Percentiles rank a stretch among this genome's conserved stretches.
phyloP scores from a whole-genome alignment of 441 rosid species.

The Aleurites moluccanus region DNA sequence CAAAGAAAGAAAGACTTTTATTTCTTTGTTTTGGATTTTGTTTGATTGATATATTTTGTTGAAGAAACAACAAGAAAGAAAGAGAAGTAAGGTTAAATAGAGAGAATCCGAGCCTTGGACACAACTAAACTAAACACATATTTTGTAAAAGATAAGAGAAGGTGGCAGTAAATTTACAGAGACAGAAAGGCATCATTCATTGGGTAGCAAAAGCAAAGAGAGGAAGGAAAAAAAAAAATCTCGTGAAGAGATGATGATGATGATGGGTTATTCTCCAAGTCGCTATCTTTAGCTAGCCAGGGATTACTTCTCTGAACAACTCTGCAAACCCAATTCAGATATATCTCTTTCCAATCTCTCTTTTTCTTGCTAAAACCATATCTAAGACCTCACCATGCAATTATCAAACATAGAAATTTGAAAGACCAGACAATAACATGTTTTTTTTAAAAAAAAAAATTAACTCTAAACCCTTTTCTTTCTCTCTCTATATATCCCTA shows the following conservation, averaged over 20 bases:
- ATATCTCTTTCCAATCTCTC: constrained; percentile 31
- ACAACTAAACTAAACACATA: constrained; percentile 31
- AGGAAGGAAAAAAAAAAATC: constrained; percentile 21
- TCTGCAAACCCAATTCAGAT: constrained; percentile 40
- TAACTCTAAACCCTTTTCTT: constrained; percentile 28
- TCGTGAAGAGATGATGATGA: constrained; percentile 56
- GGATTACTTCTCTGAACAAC: constrained; percentile 54
- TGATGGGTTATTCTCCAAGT: constrained; percentile 75
- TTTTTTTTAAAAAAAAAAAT: too few species aligned
- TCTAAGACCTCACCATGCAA: constrained; percentile 42
- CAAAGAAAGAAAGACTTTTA: neutral
- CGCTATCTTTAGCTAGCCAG: constrained; percentile 47
- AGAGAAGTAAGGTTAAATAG: neutral
- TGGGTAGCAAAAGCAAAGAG: constrained; percentile 44
- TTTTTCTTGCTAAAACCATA: constrained; percentile 18
- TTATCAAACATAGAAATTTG: constrained; percentile 28
- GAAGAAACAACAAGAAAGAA: constrained; percentile 24
- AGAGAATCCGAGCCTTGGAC: constrained; percentile 39
- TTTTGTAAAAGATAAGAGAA: constrained; percentile 30
- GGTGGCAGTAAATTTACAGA: constrained; percentile 43
- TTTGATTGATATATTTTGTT: constrained; percentile 9
- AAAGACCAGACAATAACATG: constrained; percentile 24
- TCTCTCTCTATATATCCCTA: constrained; percentile 35
- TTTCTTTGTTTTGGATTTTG: constrained; percentile 18
- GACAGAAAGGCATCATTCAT: constrained; percentile 60